Evolutionary conservation across 345 rosid genomes (phyloP), one percentile per base, ranked within the genome.

Genomic region (Punica granatum): DNA sequence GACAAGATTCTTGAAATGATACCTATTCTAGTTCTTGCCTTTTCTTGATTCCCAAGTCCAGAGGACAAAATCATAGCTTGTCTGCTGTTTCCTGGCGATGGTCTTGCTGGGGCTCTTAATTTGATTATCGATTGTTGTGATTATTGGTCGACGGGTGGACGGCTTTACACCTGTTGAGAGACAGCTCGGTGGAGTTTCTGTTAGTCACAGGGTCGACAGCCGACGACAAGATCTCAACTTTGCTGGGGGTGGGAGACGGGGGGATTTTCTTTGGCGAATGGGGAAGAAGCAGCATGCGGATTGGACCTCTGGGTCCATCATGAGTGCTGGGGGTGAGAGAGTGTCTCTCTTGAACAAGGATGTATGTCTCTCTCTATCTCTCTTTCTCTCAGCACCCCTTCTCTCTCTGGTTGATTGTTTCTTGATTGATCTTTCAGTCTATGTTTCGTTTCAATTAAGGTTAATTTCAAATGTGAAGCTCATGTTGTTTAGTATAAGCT

Each of bases 281-380:
- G 91, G 91, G 60, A 84, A 83, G 86, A 82, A 86, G 69, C 79
- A 62, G 75, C 78, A 79, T 37, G 63, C 79, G 77, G 84, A 82
- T 68, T 80, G 89, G 81, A 75, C 80, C 28, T 75, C 92, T 62
- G 84, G 78, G 72, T 72, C 76, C 76, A 60, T 77, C 66, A 63
- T 83, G 68, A 77, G 71, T 31, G 51, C 82, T 35, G 86, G 87
- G 39, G 80, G 82, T 67, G 85, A 82, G 60, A 79, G 84, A 75
- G 82, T 78, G 54, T 79, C 89, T 65, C 88, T 90, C 51, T 77
- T 90, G 59, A 67, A 78, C 62, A 83, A 85, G 41, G 85, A 82
- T 83, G 90, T 85, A 36, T 39, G 48, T 35, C n/a, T 68, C 23
- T 25, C 18, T 49, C 13, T 51, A 44, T 28, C 23, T 41, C 60